Evolutionary conservation across 805 yeast species (phyloP).

Genomic region (Yarrowia sp.): DNA sequence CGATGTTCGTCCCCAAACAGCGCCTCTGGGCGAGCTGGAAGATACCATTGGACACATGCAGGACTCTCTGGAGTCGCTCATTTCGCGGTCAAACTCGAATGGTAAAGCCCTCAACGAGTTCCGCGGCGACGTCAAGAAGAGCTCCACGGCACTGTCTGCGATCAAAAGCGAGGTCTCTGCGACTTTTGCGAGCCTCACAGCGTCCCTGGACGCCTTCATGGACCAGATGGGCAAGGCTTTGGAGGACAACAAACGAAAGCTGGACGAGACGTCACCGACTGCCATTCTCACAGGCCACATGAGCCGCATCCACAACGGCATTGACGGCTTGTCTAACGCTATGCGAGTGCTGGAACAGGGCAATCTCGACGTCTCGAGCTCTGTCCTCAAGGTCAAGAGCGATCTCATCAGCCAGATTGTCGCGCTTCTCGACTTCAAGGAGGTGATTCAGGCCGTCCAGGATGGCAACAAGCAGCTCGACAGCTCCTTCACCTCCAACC

Average conservation of each 20-base stretch:
- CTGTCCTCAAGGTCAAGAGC: not conserved
- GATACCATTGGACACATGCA: slow-evolving; percentile 21
- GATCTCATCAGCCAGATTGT: not conserved
- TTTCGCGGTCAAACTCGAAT: slow-evolving; percentile 18
- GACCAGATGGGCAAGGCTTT: slow-evolving; percentile 13
- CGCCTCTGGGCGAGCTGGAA: slow-evolving; percentile 5
- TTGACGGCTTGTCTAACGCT: not conserved
- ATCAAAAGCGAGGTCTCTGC: slow-evolving; percentile 12
- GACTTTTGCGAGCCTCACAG: slow-evolving; percentile 9
- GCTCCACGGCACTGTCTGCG: not conserved
- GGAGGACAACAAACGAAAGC: slow-evolving; percentile 16
- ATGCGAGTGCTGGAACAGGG: slow-evolving; percentile 5
- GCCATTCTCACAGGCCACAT: slow-evolving; percentile 20
- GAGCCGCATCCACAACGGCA: slow-evolving; percentile 16
- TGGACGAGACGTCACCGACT: slow-evolving; percentile 11
- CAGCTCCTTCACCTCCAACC: not conserved
- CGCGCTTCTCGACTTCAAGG: not conserved
- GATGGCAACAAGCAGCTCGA: not conserved
- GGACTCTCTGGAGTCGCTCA: slow-evolving; percentile 22
- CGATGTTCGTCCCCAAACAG: not conserved
- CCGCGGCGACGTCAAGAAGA: slow-evolving; percentile 21
- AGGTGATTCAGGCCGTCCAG: not conserved
- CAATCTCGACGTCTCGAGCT: not conserved
- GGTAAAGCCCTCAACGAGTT: slow-evolving; percentile 23
- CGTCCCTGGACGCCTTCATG: slow-evolving; percentile 3